Evolutionary conservation across 2,329 filamentous ascomycete genomes (phyloP), one percentile per base, ranked within the genome.

Genomic region (Neopestalotiopsis sp.): DNA sequence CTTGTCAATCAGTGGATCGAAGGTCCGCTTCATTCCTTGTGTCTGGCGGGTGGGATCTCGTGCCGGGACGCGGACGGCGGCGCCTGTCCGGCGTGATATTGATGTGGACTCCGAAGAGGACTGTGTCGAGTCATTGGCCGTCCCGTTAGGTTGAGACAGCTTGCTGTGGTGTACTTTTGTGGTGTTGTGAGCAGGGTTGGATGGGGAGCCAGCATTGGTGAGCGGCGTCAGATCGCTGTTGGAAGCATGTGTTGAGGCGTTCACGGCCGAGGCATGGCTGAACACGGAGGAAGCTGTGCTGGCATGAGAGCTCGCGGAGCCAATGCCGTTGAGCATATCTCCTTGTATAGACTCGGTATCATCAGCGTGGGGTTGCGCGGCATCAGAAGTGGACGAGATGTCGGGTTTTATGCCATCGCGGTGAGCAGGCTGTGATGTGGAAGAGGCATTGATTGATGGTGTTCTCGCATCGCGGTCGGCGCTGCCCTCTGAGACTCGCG

Each of bases 221-320:
- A 85, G 82, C 70, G 86, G 86, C 59, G 86, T 88, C 73, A 83
- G 78, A 76, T 85, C 79, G 81, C 80, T 80, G 78, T 82, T 78
- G 80, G 82, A 76, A 64, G 74, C 72, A 71, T 71, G 73, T 69
- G 83, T 82, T 72, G 83, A 79, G 69, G 79, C 74, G 73, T 81
- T 80, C 72, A 83, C 74, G 72, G 80, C 80, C 76, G 83, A 80
- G 72, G 78, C 80, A 71, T 77, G 78, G 80, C 90, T 93, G 81
- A 93, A 92, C 72, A 92, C 85, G 67, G 93, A 94, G 59, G 91
- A 94, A 65, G 87, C 86, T 67, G 90, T 89, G 82, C 91, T 94
- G 68, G 88, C 85, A 76, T 91, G 86, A 68, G 92, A 94, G 81
- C 90, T 93, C 68, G 90, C 88, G 65, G 92, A 94, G 75, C 89